Evolutionary conservation across 2,329 filamentous ascomycete species (phyloP).

Genomic region (Sporothrix brunneoviolacea): DNA sequence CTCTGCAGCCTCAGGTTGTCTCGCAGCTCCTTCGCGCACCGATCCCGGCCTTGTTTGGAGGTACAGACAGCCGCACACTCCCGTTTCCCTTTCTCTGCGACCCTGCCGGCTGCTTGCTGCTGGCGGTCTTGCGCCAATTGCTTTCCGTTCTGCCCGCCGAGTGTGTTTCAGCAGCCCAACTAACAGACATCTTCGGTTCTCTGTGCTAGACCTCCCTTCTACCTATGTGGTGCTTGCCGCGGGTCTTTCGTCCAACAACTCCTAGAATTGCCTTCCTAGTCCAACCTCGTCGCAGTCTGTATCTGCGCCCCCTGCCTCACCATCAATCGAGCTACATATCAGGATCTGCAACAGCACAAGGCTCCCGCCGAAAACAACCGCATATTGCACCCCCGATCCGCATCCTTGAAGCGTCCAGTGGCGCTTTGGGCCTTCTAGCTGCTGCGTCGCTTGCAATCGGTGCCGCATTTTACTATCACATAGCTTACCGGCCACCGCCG

Average conservation of each 20-base stretch:
- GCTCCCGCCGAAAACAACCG: not conserved
- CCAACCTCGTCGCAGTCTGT: not conserved
- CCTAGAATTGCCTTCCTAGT: not conserved
- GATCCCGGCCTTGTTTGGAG: too few relatives aligned
- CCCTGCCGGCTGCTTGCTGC: too few relatives aligned
- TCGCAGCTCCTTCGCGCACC: too few relatives aligned
- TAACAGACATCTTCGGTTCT: too few relatives aligned
- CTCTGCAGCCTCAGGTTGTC: too few relatives aligned
- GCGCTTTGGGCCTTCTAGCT: slow-evolving; percentile 1
- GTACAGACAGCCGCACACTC: too few relatives aligned
- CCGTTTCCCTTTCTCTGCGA: too few relatives aligned
- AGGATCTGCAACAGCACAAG: not conserved
- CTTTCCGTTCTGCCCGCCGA: too few relatives aligned
- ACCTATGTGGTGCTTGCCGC: slow-evolving; percentile 1
- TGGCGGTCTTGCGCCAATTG: too few relatives aligned
- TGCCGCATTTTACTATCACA: not conserved
- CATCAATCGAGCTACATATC: not conserved
- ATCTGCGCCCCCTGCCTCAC: not conserved
- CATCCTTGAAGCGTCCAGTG: slow-evolving; percentile 13
- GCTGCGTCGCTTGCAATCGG: slow-evolving; percentile 7
- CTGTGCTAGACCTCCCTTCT: not conserved
- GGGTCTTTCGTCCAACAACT: not conserved
- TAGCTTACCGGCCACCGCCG: not conserved
- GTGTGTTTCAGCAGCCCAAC: too few relatives aligned
- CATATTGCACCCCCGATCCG: not conserved